phyloP scores from a whole-genome alignment of 345 rosid species.

The Triadica sebifera region DNA sequence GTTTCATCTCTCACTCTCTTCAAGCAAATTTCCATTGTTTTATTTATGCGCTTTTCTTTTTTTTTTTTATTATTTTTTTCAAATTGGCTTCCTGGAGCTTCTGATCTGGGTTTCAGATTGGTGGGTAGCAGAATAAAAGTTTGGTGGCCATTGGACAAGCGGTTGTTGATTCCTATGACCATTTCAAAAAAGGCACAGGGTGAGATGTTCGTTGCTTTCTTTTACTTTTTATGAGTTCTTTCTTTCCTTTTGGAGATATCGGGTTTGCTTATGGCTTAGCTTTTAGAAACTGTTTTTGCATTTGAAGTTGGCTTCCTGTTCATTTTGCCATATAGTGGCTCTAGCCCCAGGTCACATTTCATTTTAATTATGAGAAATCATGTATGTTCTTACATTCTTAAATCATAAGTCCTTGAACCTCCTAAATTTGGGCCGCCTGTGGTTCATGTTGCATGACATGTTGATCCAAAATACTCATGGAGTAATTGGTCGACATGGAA shows the following conservation, averaged over 20 bases:
- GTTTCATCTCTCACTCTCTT: too few relatives aligned
- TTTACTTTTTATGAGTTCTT: neutral
- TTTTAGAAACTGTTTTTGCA: neutral
- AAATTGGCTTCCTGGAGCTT: too few relatives aligned
- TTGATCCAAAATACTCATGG: conserved; percentile 4
- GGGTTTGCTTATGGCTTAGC: neutral
- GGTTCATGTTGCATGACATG: neutral
- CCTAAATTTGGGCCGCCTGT: neutral
- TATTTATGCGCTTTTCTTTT: too few relatives aligned
- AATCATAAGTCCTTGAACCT: neutral
- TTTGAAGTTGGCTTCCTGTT: neutral
- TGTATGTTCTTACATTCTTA: conserved; percentile 12
- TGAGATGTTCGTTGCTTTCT: conserved; percentile 31
- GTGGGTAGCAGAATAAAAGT: too few relatives aligned
- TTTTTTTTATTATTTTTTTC: too few relatives aligned
- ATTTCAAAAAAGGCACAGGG: conserved; percentile 54
- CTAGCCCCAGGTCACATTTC: neutral
- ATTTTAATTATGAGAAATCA: conserved; percentile 1
- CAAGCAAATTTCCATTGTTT: too few relatives aligned
- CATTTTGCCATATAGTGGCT: conserved; percentile 3
- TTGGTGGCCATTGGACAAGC: conserved; percentile 14
- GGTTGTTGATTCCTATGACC: conserved; percentile 45
- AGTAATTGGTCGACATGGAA: conserved; percentile 6
- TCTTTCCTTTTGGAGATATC: neutral
- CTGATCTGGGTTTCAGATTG: too few relatives aligned